Conservation (phyloP, 2,329 filamentous ascomycete genomes). For the Phyllosticta citribraziliensis region DNA sequence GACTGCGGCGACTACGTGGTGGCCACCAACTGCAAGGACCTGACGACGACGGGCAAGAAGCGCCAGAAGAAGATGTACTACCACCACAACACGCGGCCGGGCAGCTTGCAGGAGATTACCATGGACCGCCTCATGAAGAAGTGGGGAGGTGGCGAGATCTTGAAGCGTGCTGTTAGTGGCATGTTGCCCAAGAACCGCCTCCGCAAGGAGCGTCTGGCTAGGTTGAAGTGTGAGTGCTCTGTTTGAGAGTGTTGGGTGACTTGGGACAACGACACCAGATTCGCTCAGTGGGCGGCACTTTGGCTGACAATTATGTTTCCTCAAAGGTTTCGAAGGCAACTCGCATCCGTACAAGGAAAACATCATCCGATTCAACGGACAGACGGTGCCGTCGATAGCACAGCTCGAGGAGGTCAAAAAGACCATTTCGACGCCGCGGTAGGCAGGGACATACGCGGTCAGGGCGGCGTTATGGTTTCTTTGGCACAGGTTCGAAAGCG, state of each 20-base stretch:
- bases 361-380: slow-evolving; percentile 60
- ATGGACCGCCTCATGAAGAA: slow-evolving; percentile 95
- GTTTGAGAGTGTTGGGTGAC: not conserved
- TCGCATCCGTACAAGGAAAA: slow-evolving; percentile 89
- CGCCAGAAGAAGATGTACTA: slow-evolving; percentile 93
- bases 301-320: not conserved
- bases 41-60: slow-evolving; percentile 87
- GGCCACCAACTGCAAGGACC: slow-evolving; percentile 75
- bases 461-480: slow-evolving; percentile 6
- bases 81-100: slow-evolving; percentile 83
- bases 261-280: not conserved
- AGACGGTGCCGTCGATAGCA: slow-evolving; percentile 20
- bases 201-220: slow-evolving; percentile 73
- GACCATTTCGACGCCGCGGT: slow-evolving; percentile 20
- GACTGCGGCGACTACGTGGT: slow-evolving; percentile 99
- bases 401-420: slow-evolving; percentile 29
- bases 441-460: not conserved
- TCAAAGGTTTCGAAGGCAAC: slow-evolving; percentile 71
- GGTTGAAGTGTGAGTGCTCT: slow-evolving; percentile 60
- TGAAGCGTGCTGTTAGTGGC: slow-evolving; percentile 84
- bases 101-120: slow-evolving; percentile 74
- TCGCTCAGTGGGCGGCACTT: not conserved
- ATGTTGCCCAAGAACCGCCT: slow-evolving; percentile 98
- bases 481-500: slow-evolving; percentile 1
- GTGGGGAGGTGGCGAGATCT: slow-evolving; percentile 83